Evolutionary conservation across 352 stramenopile genomes (phyloP), one percentile per base, ranked within the genome.

Genomic region (Thalassiosira sp.): DNA sequence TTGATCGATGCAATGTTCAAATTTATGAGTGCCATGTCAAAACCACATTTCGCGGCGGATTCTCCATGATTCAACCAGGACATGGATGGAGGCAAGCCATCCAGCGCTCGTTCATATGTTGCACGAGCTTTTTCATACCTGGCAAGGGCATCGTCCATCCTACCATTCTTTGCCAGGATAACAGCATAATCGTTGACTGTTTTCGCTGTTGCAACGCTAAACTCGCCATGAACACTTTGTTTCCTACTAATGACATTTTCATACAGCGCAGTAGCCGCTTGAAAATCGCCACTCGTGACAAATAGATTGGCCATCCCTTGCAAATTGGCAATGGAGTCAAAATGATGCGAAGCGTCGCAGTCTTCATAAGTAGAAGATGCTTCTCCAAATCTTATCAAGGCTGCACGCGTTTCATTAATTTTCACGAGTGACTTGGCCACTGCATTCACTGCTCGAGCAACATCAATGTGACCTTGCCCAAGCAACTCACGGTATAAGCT

Each of bases 1-100:
- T 85, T 84, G 58, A 93, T 91, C 2, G 87, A 93, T 18, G 87
- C 87, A 81, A 93, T 93, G 51, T 93, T 93, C 10, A 93, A 62
- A 70, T 88, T 88, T 52, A 93, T 93, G 22, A 93, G 65, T 8
- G 87, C 86, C 24, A 90, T 74, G 37, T 93, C 87, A 59, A 91
- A 93, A 16, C 82, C 86, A 75, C 85, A 91, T 71, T 90, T 92
- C 22, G 87, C 76, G 22, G 87, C 81, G 54, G 88, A 91, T 57
- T 90, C 85, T 18, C 65, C 71, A 63, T 80, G 69, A 31, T 84
- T 80, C 10, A 84, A 59, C 75, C 68, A 84, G n/a, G 75, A 84
- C 69, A 84, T 79, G 18, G 69, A 76, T 18, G 70, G 62, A 25
- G 81, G 72, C 42, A 88, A 70, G 13, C 66, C 64, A 49, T 85